phyloP scores from a whole-genome alignment of 148 eudicot genomes.

The Fallopia convolvulus region DNA sequence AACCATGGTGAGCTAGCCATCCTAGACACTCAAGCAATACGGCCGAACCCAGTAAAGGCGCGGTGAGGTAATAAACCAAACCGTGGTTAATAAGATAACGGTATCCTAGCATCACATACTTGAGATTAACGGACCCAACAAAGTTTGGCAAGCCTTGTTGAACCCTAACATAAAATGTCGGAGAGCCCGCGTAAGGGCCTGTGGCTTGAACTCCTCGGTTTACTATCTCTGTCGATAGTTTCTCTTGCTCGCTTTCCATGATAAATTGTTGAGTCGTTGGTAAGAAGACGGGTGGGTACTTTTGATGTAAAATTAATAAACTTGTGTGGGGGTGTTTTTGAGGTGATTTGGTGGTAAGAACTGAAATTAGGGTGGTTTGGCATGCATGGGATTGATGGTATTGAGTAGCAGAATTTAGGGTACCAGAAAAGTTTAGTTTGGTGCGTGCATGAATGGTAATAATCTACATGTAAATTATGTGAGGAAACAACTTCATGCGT shows the following conservation, averaged over 20 bases:
- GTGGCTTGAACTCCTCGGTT: constrained; percentile 40
- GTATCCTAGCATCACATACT: constrained; percentile 62
- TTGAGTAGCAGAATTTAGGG: background rate
- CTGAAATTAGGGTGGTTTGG: background rate
- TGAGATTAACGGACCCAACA: constrained; percentile 47
- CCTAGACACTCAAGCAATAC: constrained; percentile 28
- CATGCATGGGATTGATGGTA: background rate
- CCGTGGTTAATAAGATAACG: constrained; percentile 45
- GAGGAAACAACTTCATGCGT: background rate
- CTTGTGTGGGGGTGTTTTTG: background rate
- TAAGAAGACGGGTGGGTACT: background rate
- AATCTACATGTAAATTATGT: background rate
- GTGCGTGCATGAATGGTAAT: background rate
- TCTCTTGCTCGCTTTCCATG: constrained; percentile 33
- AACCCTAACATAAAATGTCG: constrained; percentile 46
- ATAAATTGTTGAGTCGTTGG: background rate
- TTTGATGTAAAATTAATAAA: background rate
- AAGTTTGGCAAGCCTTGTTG: constrained; percentile 56
- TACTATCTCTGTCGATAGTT: constrained; percentile 49
- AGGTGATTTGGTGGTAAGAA: background rate
- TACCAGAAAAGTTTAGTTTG: constrained; percentile 2
- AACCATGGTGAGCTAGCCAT: constrained; percentile 26
- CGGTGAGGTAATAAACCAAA: constrained; percentile 25
- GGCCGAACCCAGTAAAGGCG: constrained; percentile 28
- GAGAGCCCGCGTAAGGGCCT: constrained; percentile 52